Conservation (phyloP, 2,329 filamentous ascomycete species). For the Cordyceps tenuipes region DNA sequence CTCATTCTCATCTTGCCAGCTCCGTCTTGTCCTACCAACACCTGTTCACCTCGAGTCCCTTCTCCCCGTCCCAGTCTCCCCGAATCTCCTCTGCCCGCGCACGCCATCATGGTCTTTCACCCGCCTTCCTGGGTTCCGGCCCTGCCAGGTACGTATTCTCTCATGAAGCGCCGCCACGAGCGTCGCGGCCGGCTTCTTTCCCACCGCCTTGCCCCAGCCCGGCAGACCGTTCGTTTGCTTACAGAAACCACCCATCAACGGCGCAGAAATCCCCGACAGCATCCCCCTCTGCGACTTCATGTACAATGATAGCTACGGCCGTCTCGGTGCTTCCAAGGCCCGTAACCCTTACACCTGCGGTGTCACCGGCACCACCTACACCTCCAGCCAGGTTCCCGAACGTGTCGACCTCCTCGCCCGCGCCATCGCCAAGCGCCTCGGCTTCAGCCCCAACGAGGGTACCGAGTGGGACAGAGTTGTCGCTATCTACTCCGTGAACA, state of each 20-base stretch:
- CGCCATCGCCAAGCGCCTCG: conserved; percentile 61
- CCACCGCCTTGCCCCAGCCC: too few species aligned
- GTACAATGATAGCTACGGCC: conserved; percentile 61
- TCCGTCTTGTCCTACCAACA: background rate
- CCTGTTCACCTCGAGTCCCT: background rate
- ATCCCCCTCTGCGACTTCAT: conserved; percentile 72
- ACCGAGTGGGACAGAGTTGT: conserved; percentile 77
- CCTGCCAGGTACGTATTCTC: conserved; percentile 39
- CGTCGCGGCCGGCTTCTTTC: background rate
- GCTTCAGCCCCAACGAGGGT: conserved; percentile 60
- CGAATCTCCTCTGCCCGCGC: background rate
- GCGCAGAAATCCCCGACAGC: conserved; percentile 57
- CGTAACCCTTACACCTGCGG: conserved; percentile 70
- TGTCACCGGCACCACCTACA: conserved; percentile 59
- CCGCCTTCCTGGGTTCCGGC: conserved; percentile 54
- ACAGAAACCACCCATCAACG: background rate
- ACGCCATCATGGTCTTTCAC: conserved; percentile 43
- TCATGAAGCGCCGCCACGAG: background rate
- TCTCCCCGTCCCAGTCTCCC: background rate
- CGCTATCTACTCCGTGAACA: conserved; percentile 71
- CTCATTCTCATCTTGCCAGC: background rate
- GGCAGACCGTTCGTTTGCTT: background rate
- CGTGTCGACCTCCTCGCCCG: conserved; percentile 60
- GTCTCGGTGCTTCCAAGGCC: conserved; percentile 53
- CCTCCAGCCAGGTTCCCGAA: conserved; percentile 52